Evolutionary conservation across 768 basidiomycete species (phyloP), one percentile per base, ranked within the genome.

Genomic region (Lentinula raphanica): DNA sequence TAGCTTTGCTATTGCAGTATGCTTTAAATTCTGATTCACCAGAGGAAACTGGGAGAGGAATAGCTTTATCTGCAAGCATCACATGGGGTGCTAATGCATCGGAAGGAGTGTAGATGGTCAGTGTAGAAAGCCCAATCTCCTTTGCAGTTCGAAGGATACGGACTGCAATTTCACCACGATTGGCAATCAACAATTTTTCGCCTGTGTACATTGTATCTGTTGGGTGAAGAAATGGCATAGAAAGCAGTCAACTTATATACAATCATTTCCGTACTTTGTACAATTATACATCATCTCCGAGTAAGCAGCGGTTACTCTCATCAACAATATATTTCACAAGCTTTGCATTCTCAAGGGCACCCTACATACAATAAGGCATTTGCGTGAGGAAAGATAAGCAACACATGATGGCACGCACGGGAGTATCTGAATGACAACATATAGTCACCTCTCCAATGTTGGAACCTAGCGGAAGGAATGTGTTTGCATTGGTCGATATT

Each of bases 81-180:
- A 85, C 86, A 63, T 88, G 86, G 0, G 79, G 80, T 0, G 82
- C 77, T 3, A 80, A 73, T 5, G 83, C 72, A 60, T 89, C 87
- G 0, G 82, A 79, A 9, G 77, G 69, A 2, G 81, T 79, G 67
- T 87, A 87, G 42, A 88, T 71, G 2, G 83, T 74, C n/a, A 87
- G 64, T 0, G 84, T 85, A 3, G 63, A 66, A 25, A 90, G 64
- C 1, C 76, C 79, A 3, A 86, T 74, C 27, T 68, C 67, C 49
- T 76, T 75, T 2, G 84, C 84, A 0, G 85, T 82, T 51, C 75
- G 78, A 25, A 88, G 71, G 62, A 88, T 78, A 8, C 87, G 81
- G 13, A 83, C 74, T 8, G 86, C 86, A 53, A 89, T 88, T 67
- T 90, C 87, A 40, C 87, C 87, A 25, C 87, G 82, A 67, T 90